phyloP scores from a whole-genome alignment of 331 rosid genomes.

The Cydonia oblonga region DNA sequence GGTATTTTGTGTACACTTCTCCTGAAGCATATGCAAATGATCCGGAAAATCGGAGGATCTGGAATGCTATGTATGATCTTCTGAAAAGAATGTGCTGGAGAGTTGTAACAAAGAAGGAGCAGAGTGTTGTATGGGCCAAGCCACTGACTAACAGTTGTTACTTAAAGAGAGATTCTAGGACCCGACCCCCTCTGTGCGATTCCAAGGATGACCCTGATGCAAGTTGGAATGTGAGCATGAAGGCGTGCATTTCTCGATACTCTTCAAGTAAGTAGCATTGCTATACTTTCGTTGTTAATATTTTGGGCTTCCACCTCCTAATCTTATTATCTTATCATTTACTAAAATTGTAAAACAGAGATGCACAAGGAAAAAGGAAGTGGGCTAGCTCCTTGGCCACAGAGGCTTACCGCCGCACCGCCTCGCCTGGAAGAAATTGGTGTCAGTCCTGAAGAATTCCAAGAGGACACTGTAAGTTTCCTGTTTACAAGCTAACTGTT shows the following conservation, averaged over 20 bases:
- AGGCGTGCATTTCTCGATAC: constrained; percentile 41
- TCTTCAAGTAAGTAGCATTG: constrained; percentile 34
- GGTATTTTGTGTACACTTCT: constrained; percentile 52
- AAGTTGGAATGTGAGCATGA: constrained; percentile 52
- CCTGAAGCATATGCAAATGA: constrained; percentile 63
- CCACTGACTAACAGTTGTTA: constrained; percentile 50
- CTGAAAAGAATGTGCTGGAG: constrained; percentile 50
- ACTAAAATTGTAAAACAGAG: constrained; percentile 18
- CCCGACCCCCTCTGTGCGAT: constrained; percentile 33
- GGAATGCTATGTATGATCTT: constrained; percentile 45
- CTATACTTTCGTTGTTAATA: neutral
- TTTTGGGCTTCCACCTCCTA: neutral
- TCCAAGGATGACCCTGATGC: constrained; percentile 34
- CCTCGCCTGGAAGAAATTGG: constrained; percentile 49
- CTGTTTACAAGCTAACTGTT: neutral
- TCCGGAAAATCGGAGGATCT: constrained; percentile 39
- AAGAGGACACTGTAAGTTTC: constrained; percentile 44
- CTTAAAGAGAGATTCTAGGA: constrained; percentile 32
- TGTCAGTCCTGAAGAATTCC: constrained; percentile 39
- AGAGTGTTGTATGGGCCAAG: constrained; percentile 54
- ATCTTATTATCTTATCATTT: constrained; percentile 1
- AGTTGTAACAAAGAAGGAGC: constrained; percentile 40
- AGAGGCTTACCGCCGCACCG: constrained; percentile 43
- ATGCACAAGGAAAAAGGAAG: constrained; percentile 41
- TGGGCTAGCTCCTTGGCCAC: constrained; percentile 48